Base-by-base conservation (phyloP, 352 stramenopile genomes). In the Globisporangium viniferum region DNA sequence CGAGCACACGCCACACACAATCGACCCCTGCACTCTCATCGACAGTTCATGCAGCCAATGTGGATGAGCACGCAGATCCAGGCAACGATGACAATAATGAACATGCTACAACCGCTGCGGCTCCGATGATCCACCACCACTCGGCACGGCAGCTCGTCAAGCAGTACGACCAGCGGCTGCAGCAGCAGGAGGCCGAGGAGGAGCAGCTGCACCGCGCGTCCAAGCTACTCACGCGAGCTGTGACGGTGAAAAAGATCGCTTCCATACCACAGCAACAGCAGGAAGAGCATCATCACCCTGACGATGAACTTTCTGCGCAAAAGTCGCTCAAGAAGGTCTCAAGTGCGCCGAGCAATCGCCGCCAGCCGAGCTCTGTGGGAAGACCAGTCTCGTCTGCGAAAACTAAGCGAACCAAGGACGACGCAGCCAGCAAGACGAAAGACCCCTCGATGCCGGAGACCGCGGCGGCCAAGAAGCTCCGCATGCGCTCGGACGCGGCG, bases 401-500 rank as follows among this genome's bases (percentile, higher is more conserved):
- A 24, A 12, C 73, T 1, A 57, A 68, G 2, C 55, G 58, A 24
- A 33, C 18, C 5, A 22, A 51, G 9, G 44, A 22, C 44, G 15
- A 22, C 18, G 18, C 6, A 22, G 18, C 5, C 5, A 48, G 7
- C 3, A 51, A 8, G 5, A 20, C 5, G n/a, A 48, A 51, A 7
- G 54, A 48, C 7, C 6, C 29, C 5, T 24, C 12, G 2, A 8
- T 41, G 1, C 6, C 53, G 24, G 65, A 74, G 58, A 66, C 66
- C 3, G 20, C 44, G 12, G 62, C 44, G 5, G 70, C 69, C 6
- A 92, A 90, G 75, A 92, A 92, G 69, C 73, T 81, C 29, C 78
- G 82, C 5, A 82, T 92, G 57, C 79, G 80, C 33, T 84, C 81
- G 0, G 84, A 92, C 33, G 77, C 82, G 3, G 71, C 76, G 14